Conservation (phyloP, 2,329 filamentous ascomycete genomes). For the Dactylellina parvicollis region DNA sequence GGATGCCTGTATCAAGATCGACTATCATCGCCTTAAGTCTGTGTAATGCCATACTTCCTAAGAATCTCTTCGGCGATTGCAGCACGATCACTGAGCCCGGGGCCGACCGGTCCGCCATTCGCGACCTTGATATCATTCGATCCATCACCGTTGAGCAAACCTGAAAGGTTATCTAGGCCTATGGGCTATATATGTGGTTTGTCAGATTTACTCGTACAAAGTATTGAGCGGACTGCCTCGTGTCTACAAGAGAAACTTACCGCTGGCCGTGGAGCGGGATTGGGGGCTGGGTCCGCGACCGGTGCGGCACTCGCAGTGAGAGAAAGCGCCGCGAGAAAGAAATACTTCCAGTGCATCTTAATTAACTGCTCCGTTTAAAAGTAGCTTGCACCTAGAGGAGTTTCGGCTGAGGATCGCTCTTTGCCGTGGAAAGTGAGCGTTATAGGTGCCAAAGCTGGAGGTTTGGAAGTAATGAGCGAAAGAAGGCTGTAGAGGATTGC, state of each 20-base stretch:
- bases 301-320: neutral
- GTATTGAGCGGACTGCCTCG: too few species aligned
- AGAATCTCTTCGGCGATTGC: constrained; percentile 9
- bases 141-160: neutral
- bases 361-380: too few species aligned
- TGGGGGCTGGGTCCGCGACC: too few species aligned
- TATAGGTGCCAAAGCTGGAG: too few species aligned
- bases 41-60: constrained; percentile 25
- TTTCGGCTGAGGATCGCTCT: too few species aligned
- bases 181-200: constrained; percentile 12
- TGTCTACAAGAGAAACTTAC: too few species aligned
- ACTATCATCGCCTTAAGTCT: constrained; percentile 11
- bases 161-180: constrained; percentile 1
- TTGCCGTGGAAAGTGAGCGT: too few species aligned
- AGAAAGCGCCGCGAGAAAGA: constrained; percentile 1
- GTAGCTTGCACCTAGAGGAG: too few species aligned
- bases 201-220: neutral
- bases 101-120: constrained; percentile 15
- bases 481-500: too few species aligned
- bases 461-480: too few species aligned
- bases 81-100: constrained; percentile 13
- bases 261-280: neutral
- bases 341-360: neutral
- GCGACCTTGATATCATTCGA: constrained; percentile 15
- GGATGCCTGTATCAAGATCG: constrained; percentile 18